These are phyloP conservation scores for Bipolaris gigantea DNA, from an alignment of 2,329 filamentous ascomycete genomes.

Conservation along the genomic window DNA sequence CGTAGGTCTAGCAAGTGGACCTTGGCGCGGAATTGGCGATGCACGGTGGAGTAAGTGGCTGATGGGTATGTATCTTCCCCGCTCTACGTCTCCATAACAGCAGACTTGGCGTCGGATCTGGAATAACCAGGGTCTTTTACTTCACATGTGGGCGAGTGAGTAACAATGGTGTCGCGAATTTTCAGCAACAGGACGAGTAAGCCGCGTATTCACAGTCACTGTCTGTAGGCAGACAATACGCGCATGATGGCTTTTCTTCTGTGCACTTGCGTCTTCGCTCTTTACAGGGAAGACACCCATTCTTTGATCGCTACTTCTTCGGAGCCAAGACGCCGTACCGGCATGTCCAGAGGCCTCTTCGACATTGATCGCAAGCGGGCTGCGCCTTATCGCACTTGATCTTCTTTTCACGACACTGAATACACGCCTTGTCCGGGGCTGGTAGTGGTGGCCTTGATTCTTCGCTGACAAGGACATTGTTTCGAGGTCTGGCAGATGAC, in stretches of 20 bases:
- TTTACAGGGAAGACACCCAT: conserved; percentile 36
- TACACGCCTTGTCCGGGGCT: conserved; percentile 22
- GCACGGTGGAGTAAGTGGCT: neutral
- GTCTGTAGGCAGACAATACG: conserved; percentile 33
- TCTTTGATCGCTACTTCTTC: conserved; percentile 36
- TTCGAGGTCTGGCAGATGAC: conserved; percentile 19
- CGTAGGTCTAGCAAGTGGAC: neutral
- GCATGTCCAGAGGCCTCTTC: conserved; percentile 32
- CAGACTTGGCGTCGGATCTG: neutral
- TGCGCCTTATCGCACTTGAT: conserved; percentile 38
- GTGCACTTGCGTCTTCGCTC: conserved; percentile 36
- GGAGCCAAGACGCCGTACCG: conserved; percentile 25
- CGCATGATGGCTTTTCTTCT: conserved; percentile 36
- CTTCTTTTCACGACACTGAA: conserved; percentile 31
- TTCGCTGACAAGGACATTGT: conserved; percentile 12
- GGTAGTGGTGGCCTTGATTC: conserved; percentile 11
- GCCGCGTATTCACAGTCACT: conserved; percentile 34
- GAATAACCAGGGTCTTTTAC: neutral
- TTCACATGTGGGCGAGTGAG: neutral
- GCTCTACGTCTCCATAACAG: neutral
- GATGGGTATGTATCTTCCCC: neutral
- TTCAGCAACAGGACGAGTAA: conserved; percentile 15
- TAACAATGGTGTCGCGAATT: neutral
- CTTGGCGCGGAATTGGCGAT: neutral
- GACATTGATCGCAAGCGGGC: conserved; percentile 38